phyloP scores from a whole-genome alignment of 2,329 filamentous ascomycete species.

The Colletotrichum sp. region DNA sequence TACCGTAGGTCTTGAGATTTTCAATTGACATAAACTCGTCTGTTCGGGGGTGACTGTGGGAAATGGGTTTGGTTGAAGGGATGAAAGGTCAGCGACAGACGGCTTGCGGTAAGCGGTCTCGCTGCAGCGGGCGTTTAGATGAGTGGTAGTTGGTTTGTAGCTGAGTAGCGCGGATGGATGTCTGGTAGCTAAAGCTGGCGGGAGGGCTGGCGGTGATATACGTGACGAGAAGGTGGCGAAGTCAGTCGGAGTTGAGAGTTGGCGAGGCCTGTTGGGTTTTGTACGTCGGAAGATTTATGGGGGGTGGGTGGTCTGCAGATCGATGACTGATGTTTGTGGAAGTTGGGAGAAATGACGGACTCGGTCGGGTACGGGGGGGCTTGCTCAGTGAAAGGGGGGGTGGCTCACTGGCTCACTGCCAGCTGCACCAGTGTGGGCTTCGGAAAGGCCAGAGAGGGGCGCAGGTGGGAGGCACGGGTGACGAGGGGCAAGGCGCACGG shows the following conservation, averaged over 20 bases:
- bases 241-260: constrained; percentile 12
- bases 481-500: neutral
- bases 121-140: constrained; percentile 33
- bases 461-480: neutral
- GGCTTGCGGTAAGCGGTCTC: constrained; percentile 49
- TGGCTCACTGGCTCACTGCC: neutral
- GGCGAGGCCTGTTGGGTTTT: constrained; percentile 14
- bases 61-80: constrained; percentile 53
- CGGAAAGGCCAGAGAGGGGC: neutral
- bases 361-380: neutral
- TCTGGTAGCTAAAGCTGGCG: neutral
- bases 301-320: constrained; percentile 18
- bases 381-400: neutral
- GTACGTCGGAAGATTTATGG: constrained; percentile 21
- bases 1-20: constrained; percentile 97
- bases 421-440: neutral
- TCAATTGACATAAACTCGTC: constrained; percentile 98
- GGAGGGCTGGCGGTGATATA: constrained; percentile 1
- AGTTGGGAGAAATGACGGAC: constrained; percentile 20
- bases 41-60: constrained; percentile 65
- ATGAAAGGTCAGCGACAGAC: constrained; percentile 56
- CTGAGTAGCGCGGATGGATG: neutral
- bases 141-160: neutral
- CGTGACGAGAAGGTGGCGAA: constrained; percentile 10
- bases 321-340: constrained; percentile 13